phyloP scores from a whole-genome alignment of 345 rosid genomes.

The Clarkia xantiana region DNA sequence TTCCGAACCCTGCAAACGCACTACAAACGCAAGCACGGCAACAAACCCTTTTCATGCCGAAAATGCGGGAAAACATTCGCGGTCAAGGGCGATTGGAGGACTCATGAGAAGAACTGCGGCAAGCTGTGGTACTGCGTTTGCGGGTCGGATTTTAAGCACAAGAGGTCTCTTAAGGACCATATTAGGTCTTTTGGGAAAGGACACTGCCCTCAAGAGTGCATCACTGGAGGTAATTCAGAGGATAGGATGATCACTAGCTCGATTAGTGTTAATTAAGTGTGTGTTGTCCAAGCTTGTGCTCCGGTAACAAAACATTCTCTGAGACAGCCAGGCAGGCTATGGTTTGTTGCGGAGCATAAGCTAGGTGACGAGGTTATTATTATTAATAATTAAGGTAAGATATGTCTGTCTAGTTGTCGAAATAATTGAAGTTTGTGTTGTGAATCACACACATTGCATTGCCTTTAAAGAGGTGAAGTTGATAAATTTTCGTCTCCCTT shows the following conservation, averaged over 20 bases:
- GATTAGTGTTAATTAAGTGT: background rate
- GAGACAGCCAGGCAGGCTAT: conserved; percentile 21
- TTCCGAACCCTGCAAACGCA: conserved; percentile 72
- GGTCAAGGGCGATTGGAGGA: conserved; percentile 96
- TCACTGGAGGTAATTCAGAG: conserved; percentile 36
- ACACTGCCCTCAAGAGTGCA: conserved; percentile 77
- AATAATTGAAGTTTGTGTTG: no score
- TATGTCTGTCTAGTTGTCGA: no score
- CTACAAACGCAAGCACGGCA: conserved; percentile 67
- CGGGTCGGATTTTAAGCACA: conserved; percentile 96
- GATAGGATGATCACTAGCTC: conserved; percentile 15
- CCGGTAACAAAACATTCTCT: conserved; percentile 53
- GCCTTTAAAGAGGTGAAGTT: no score
- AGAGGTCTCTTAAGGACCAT: conserved; percentile 94
- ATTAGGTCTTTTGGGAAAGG: conserved; percentile 84
- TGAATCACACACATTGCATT: no score
- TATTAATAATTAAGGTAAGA: background rate
- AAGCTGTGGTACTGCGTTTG: conserved; percentile 95
- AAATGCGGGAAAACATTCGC: conserved; percentile 83
- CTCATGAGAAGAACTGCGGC: conserved; percentile 97
- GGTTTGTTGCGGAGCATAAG: conserved; percentile 66
- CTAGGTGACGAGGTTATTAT: conserved; percentile 11
- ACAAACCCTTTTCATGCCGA: conserved; percentile 61
- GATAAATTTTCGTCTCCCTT: no score
- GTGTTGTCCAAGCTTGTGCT: conserved; percentile 39